Evolutionary conservation across 345 rosid species (phyloP), one percentile per base, ranked within the genome.

Genomic region (Erodium maritimum): DNA sequence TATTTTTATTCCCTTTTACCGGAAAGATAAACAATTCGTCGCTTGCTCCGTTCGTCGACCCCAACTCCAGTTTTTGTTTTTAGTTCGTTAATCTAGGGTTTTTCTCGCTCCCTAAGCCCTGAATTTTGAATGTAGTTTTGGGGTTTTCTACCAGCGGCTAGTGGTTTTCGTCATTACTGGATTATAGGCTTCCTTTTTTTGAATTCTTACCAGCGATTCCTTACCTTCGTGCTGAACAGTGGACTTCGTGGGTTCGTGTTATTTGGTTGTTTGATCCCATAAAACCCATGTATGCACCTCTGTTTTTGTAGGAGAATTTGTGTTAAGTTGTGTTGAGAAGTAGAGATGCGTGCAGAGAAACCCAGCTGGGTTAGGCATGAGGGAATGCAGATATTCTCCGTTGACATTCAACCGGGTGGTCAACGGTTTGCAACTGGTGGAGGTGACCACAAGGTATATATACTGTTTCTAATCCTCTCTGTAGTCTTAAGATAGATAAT

Each of bases 401-500:
- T 90, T 75, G 99, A 94, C 70, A 84, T 94, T 68, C 99, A 90
- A 62, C 97, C 99, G 61, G 88, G 90, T 62, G 90, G 84, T n/a
- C 88, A 73, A 64, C 71, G 99, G 84, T 89, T 93, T 70, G 97
- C 97, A 55, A 89, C 97, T 22, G 97, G 99, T 56, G 99, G 97
- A 68, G 97, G 99, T 58, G 97, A 93, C 76, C 91, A 89, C 75
- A 93, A 93, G 99, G 99, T 93, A 57, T 29, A 22, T 19, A n/a
- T n/a, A n/a, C n/a, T 60, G 10, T n/a, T n/a, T 29, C 34, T 29
- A 3, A n/a, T n/a, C n/a, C n/a, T n/a, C n/a, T n/a, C n/a, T n/a
- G n/a, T n/a, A n/a, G n/a, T n/a, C n/a, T n/a, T n/a, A n/a, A n/a
- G n/a, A n/a, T n/a, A n/a, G n/a, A n/a, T n/a, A n/a, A n/a, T n/a